Conservation (phyloP, 805 yeast genomes). For the Suhomyces kilbournensis region DNA sequence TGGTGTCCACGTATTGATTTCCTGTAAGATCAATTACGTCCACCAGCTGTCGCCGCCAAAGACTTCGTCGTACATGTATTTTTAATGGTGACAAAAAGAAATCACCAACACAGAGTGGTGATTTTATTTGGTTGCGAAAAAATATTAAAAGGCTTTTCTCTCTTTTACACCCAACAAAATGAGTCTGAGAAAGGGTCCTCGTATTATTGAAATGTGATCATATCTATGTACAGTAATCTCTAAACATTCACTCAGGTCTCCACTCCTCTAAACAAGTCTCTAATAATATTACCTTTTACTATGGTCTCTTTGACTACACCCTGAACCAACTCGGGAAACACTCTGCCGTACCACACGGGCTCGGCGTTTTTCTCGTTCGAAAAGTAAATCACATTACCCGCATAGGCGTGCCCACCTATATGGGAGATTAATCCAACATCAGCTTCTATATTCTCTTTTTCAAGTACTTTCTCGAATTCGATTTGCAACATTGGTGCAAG, state of each 20-base stretch:
- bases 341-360: slow-evolving; percentile 75
- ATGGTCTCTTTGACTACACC: slow-evolving; percentile 60
- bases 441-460: slow-evolving; percentile 25
- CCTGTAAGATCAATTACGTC: not conserved
- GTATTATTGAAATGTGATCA: not conserved
- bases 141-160: not conserved
- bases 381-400: slow-evolving; percentile 72
- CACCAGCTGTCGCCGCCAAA: no score
- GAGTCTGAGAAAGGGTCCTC: not conserved
- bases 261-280: slow-evolving; percentile 55
- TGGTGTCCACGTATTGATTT: not conserved
- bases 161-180: not conserved
- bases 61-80: not conserved
- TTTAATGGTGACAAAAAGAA: not conserved
- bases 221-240: not conserved
- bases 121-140: not conserved
- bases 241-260: not conserved
- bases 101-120: not conserved
- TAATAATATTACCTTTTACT: slow-evolving; percentile 45
- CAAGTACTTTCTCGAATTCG: slow-evolving; percentile 49
- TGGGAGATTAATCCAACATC: slow-evolving; percentile 64
- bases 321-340: slow-evolving; percentile 62
- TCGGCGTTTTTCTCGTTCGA: slow-evolving; percentile 29
- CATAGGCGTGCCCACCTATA: slow-evolving; percentile 83
- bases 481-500: slow-evolving; percentile 55